phyloP scores from a whole-genome alignment of 2,329 filamentous ascomycete species.

The Nemania sp. region DNA sequence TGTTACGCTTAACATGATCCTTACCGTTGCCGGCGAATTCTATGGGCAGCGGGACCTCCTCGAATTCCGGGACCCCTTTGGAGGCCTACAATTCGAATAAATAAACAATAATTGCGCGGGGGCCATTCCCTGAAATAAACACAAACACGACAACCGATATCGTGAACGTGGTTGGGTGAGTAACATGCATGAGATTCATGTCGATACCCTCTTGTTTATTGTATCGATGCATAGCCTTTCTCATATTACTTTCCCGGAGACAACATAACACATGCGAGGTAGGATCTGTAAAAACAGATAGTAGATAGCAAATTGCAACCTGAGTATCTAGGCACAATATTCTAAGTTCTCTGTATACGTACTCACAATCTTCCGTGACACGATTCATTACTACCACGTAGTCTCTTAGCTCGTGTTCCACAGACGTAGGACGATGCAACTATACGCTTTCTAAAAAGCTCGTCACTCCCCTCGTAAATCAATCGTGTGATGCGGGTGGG shows the following conservation, averaged over 20 bases:
- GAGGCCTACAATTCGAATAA: conserved; percentile 43
- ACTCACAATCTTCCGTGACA: neutral
- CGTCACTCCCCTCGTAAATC: neutral
- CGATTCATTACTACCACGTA: conserved; percentile 11
- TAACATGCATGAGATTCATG: conserved; percentile 13
- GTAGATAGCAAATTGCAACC: conserved; percentile 12
- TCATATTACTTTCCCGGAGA: too few species aligned
- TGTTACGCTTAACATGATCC: conserved; percentile 90
- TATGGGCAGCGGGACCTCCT: conserved; percentile 91
- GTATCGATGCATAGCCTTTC: neutral
- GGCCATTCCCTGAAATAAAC: too few species aligned
- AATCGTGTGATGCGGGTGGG: neutral
- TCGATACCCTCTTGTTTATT: conserved; percentile 1
- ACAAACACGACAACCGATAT: neutral
- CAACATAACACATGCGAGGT: conserved; percentile 15
- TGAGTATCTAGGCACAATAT: neutral
- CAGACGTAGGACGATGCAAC: neutral
- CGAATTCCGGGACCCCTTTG: conserved; percentile 75
- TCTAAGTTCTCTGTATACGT: neutral
- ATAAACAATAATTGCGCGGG: too few species aligned
- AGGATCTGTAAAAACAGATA: conserved; percentile 16
- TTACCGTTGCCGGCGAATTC: conserved; percentile 87
- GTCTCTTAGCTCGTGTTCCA: neutral
- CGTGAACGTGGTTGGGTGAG: conserved; percentile 28
- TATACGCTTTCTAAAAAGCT: neutral